A percentile compares a stretch with the other conserved stretches of the same genome.
phyloP scores from a whole-genome alignment of 2,329 filamentous ascomycete species.

The Aspergillus uvarum region DNA sequence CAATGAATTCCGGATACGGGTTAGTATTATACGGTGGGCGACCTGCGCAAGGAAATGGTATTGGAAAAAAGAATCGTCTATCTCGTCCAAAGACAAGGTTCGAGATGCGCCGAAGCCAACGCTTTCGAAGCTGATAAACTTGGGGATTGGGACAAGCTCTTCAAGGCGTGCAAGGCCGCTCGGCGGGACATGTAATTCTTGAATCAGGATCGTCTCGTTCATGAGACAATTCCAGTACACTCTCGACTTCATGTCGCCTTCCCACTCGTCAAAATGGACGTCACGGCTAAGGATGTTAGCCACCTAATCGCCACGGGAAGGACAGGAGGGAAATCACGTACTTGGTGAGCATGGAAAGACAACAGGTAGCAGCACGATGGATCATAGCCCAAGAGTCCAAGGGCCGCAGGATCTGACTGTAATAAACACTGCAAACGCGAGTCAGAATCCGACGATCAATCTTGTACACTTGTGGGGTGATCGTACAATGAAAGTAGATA shows the following conservation, averaged over 20 bases:
- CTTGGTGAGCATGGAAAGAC: conserved; percentile 50
- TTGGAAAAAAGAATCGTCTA: conserved; percentile 56
- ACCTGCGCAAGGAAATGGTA: conserved; percentile 59
- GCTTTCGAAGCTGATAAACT: conserved; percentile 50
- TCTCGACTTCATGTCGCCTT: conserved; percentile 56
- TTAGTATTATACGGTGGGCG: conserved; percentile 57
- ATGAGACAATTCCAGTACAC: conserved; percentile 58
- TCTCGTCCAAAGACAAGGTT: conserved; percentile 36
- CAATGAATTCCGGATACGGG: conserved; percentile 52
- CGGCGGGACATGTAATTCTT: conserved; percentile 54
- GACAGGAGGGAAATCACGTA: conserved; percentile 19
- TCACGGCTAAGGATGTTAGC: conserved; percentile 30
- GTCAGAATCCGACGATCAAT: background rate
- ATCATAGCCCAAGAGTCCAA: conserved; percentile 57
- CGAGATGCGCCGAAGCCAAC: conserved; percentile 34
- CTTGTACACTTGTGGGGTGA: background rate
- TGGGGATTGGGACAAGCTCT: conserved; percentile 54
- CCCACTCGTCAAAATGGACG: conserved; percentile 52
- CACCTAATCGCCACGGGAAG: background rate
- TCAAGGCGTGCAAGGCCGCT: conserved; percentile 54
- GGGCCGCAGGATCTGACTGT: conserved; percentile 53
- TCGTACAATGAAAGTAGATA: conserved; percentile 51
- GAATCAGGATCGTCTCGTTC: conserved; percentile 57
- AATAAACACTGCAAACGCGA: conserved; percentile 41
- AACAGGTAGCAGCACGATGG: conserved; percentile 53